Base-by-base conservation (phyloP, 352 stramenopile genomes). In the Phytophthora boehmeriae region DNA sequence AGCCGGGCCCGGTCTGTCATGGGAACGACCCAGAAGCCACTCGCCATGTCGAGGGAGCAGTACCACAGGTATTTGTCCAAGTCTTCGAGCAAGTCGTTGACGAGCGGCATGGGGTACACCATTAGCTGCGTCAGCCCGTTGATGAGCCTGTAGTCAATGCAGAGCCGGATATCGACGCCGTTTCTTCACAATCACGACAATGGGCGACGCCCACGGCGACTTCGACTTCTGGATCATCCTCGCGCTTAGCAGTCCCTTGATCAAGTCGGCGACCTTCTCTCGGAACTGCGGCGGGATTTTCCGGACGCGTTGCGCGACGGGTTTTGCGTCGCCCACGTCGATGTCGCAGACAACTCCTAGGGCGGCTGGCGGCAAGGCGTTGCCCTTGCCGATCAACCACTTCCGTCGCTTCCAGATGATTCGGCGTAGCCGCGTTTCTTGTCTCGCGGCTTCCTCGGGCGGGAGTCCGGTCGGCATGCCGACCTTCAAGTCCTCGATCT, bases 81-180 rank as follows among this genome's bases (percentile, higher is more conserved):
- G 22, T 57, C 35, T 23, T 57, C 44, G 5, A 68, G 17, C 1
- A 57, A 30, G 10, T 67, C 44, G 44, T 55, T 42, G 1, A 60
- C 27, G 14, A 68, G 19, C 30, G 59, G 59, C 59, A 68, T 62
- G 28, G 51, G 44, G 38, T 68, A 61, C 9, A 62, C 25, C 51
- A 68, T 68, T 2, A 62, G 19, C 16, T 28, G 16, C 10, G 60
- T 59, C 17, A 68, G 1, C 0, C 1, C 3, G 13, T 68, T 62
- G 0, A 63, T 46, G 2, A 42, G 8, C 0, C 41, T n/a, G 16
- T 68, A 68, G 46, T 67, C 58, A n/a, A 60, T 66, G 30, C 66
- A 78, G 20, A 78, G 38, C 1, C 66, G 30, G 16, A 75, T 75
- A 25, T 78, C 70, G 0, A 62, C 54, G 0, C 66, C 66, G 43